phyloP scores from a whole-genome alignment of 257 asterid genomes.

The Lavandula angustifolia region DNA sequence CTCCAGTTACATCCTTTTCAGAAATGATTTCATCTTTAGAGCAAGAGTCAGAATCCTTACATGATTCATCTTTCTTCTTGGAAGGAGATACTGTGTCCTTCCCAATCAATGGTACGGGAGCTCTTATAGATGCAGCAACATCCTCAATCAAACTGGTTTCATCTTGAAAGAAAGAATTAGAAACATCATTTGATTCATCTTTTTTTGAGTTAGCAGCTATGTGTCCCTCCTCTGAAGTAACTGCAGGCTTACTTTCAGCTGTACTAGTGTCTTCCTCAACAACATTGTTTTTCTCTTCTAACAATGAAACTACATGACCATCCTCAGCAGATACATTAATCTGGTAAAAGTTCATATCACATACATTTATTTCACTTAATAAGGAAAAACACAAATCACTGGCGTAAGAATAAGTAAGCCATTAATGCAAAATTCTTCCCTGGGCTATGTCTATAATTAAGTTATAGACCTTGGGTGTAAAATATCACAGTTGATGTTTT shows the following conservation, averaged over 20 bases:
- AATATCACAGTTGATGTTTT: no score
- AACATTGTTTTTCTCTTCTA: conserved; percentile 21
- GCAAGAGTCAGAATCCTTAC: conserved; percentile 37
- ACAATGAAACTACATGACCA: conserved; percentile 13
- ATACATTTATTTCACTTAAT: neutral
- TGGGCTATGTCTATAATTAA: no score
- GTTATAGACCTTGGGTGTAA: no score
- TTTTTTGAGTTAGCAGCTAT: conserved; percentile 36
- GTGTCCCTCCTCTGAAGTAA: conserved; percentile 30
- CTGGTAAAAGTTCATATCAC: conserved; percentile 27
- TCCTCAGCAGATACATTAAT: conserved; percentile 27
- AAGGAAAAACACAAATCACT: neutral
- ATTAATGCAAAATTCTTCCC: no score
- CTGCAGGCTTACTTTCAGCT: conserved; percentile 28
- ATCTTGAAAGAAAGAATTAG: conserved; percentile 28
- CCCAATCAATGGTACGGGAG: conserved; percentile 16
- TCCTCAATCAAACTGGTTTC: conserved; percentile 22
- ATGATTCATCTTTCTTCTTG: conserved; percentile 33
- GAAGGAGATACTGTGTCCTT: conserved; percentile 13
- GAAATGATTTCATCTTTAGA: conserved; percentile 38
- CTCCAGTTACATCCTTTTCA: conserved; percentile 38
- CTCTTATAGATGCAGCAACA: conserved; percentile 20
- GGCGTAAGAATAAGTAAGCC: neutral
- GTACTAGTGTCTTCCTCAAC: conserved; percentile 24
- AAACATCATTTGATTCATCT: conserved; percentile 33